Conservation (phyloP, 768 basidiomycete species). For the Boletus subparvulus region DNA sequence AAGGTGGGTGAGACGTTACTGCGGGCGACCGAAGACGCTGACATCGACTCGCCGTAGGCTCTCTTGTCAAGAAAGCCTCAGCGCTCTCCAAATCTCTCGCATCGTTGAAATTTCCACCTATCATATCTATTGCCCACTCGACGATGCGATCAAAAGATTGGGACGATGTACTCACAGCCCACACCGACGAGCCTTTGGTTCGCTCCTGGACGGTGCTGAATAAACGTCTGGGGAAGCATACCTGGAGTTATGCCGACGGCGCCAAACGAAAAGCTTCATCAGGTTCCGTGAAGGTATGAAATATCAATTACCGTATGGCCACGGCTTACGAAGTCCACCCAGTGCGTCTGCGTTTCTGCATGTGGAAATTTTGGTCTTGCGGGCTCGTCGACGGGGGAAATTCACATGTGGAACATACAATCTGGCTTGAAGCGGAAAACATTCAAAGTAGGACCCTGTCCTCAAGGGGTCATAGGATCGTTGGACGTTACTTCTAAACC, state of each 20-base stretch:
- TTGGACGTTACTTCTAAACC: constrained; percentile 41
- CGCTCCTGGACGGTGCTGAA: constrained; percentile 86
- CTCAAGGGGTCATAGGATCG: constrained; percentile 50
- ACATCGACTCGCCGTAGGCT: constrained; percentile 50
- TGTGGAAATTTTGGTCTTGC: constrained; percentile 96
- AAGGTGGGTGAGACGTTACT: constrained; percentile 54
- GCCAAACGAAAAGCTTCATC: constrained; percentile 46
- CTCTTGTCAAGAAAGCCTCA: constrained; percentile 78
- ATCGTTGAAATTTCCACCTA: constrained; percentile 80
- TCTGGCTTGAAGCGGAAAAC: constrained; percentile 82
- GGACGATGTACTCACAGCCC: constrained; percentile 95
- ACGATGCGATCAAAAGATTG: constrained; percentile 86
- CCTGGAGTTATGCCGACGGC: constrained; percentile 56
- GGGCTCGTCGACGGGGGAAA: constrained; percentile 74
- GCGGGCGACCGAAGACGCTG: neutral
- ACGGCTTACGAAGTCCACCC: neutral
- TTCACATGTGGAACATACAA: constrained; percentile 97
- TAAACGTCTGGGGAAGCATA: constrained; percentile 78
- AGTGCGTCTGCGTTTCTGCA: constrained; percentile 87
- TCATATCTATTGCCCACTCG: constrained; percentile 78
- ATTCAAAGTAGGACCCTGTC: constrained; percentile 67
- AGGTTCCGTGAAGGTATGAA: constrained; percentile 70
- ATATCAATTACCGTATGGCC: neutral
- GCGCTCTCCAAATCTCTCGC: constrained; percentile 74
- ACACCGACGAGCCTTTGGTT: constrained; percentile 77